These are phyloP conservation scores for Syncephalastrum contaminatum DNA, from an alignment of 371 early-diverging fungal genomes.

Conservation along the genomic window DNA sequence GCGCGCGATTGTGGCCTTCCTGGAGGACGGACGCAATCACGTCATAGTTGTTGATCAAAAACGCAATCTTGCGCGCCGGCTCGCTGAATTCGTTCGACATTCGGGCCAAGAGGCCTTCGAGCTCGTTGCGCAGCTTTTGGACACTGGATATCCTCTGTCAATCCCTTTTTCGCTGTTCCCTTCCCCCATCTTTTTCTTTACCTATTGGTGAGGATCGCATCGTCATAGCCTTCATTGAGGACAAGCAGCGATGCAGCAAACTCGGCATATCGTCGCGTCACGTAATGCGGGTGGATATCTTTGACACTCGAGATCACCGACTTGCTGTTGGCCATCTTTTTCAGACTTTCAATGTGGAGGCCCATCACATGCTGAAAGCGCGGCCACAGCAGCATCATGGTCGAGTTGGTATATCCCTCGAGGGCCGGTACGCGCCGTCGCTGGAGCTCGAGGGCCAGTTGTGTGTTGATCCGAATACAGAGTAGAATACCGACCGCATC, in stretches of 20 bases:
- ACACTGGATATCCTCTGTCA: slow-evolving; percentile 47
- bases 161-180: not conserved
- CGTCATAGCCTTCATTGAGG: slow-evolving; percentile 84
- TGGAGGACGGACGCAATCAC: slow-evolving; percentile 75
- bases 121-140: slow-evolving; percentile 73
- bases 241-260: slow-evolving; percentile 85
- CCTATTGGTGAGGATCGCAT: slow-evolving; percentile 77
- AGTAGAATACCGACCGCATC: slow-evolving; percentile 90
- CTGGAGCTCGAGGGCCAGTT: slow-evolving; percentile 79
- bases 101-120: slow-evolving; percentile 66
- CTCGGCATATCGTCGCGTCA: slow-evolving; percentile 85
- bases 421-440: slow-evolving; percentile 76
- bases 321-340: slow-evolving; percentile 62
- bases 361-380: slow-evolving; percentile 87
- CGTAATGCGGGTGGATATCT: slow-evolving; percentile 84
- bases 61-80: slow-evolving; percentile 66
- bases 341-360: slow-evolving; percentile 82
- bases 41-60: slow-evolving; percentile 92
- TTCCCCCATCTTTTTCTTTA: slow-evolving; percentile 17
- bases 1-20: slow-evolving; percentile 65
- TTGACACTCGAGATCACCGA: slow-evolving; percentile 56
- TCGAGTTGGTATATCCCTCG: slow-evolving; percentile 80
- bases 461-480: slow-evolving; percentile 84
- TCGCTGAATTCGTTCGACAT: slow-evolving; percentile 77
- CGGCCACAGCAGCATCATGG: slow-evolving; percentile 93